Conservation (phyloP, 2,329 filamentous ascomycete genomes). For the Diaporthe citriasiana region DNA sequence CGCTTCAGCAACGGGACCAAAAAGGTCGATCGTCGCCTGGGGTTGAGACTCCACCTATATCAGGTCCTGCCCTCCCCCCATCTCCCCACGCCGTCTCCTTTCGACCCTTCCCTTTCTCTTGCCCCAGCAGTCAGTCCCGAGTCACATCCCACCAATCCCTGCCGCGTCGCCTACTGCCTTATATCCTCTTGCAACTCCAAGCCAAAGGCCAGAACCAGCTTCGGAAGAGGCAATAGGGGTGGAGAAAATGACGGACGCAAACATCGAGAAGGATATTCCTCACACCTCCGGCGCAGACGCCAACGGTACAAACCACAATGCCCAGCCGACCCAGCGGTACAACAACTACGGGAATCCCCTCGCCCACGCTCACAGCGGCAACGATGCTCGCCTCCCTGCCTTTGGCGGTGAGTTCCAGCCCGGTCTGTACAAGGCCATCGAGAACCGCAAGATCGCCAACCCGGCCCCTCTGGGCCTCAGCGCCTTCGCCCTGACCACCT, state of each 20-base stretch:
- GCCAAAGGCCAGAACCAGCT: not conserved
- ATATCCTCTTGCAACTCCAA: not conserved
- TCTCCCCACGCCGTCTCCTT: not conserved
- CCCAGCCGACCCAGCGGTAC: conserved; percentile 47
- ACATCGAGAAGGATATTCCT: conserved; percentile 39
- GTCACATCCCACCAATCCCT: not conserved
- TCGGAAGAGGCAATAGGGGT: not conserved
- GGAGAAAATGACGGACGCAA: conserved; percentile 34
- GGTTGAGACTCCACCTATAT: conserved; percentile 30
- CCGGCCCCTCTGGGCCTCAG: conserved; percentile 82
- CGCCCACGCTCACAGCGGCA: conserved; percentile 50
- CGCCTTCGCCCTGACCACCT: conserved; percentile 87
- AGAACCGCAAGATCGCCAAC: conserved; percentile 82
- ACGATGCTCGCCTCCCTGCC: conserved; percentile 63
- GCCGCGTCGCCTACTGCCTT: not conserved
- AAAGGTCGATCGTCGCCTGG: conserved; percentile 5
- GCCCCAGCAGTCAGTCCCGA: not conserved
- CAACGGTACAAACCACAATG: conserved; percentile 13
- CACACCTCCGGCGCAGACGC: conserved; percentile 35
- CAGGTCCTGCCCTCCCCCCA: conserved; percentile 18
- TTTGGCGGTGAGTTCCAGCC: conserved; percentile 83
- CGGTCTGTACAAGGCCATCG: conserved; percentile 73
- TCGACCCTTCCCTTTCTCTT: not conserved
- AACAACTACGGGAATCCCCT: conserved; percentile 58
- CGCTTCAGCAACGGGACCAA: conserved; percentile 2